Evolutionary conservation across 805 yeast species (phyloP), one percentile per base, ranked within the genome.

Genomic region (Metschnikowia peoriensis): DNA sequence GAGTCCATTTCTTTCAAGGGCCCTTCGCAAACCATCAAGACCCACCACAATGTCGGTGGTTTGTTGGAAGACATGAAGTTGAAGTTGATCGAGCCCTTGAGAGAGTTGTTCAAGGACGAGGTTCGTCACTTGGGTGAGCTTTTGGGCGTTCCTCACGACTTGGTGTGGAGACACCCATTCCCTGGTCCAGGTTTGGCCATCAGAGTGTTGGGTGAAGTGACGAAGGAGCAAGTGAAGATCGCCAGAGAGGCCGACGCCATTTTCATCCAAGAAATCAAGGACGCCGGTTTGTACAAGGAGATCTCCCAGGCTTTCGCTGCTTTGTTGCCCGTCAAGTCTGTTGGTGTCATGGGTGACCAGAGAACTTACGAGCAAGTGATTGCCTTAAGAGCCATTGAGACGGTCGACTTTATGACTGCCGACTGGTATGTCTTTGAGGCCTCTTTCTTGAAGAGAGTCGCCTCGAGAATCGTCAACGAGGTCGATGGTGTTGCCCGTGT

Each of bases 171-270:
- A 81, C 99, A 94, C 71, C 99, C 99, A 52, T 94, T 94, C 96
- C 99, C 99, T 65, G 99, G 99, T 70, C 99, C 99, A 71, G 99
- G 99, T 79, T 88, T 94, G 69, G 99, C 97, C 63, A 94, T 94
- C 72, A 87, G 99, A 76, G 96, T 94, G 51, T 79, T 94, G 46
- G 99, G 99, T 63, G 98, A 93, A 77, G 98, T 94, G 58, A 89
- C 97, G 54, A 88, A 84, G 61, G 84, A 79, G 60, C 99, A 94
- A 78, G 94, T 94, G 52, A 93, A 84, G 68, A 94, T 94, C 68
- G 99, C 98, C 43, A 88, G 98, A 76, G 93, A 90, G 70, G 99
- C 99, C 57, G 99, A 94, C 72, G 80, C 78, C 72, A 94, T 94
- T 65, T 94, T 89, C 81, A 94, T 94, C 67, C 96, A 89, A 75